phyloP scores from a whole-genome alignment of 2,329 filamentous ascomycete species.

The Claviceps cyperi region DNA sequence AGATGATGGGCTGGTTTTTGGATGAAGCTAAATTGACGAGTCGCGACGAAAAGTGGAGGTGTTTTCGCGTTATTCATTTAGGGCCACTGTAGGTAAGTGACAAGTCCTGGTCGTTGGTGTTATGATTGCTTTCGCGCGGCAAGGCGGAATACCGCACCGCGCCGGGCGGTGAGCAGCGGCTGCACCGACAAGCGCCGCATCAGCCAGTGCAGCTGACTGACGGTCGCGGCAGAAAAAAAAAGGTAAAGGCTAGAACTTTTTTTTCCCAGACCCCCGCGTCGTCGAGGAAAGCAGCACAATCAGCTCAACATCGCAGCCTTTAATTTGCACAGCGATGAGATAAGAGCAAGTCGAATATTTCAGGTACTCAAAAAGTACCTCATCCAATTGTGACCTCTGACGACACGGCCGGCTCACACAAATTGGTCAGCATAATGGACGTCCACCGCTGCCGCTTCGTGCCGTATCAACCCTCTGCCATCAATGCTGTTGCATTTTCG shows the following conservation, averaged over 20 bases:
- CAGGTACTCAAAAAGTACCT: background rate
- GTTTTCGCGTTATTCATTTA: too few relatives aligned
- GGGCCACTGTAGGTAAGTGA: too few relatives aligned
- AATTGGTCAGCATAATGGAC: conserved; percentile 48
- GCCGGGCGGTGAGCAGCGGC: conserved; percentile 1
- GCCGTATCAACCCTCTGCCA: conserved; percentile 76
- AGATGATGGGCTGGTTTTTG: too few relatives aligned
- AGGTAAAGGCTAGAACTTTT: conserved; percentile 17
- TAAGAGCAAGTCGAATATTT: background rate
- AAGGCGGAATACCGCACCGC: background rate
- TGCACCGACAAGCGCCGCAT: background rate
- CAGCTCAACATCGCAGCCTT: conserved; percentile 2
- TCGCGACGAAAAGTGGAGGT: too few relatives aligned
- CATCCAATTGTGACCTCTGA: background rate
- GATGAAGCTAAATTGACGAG: too few relatives aligned
- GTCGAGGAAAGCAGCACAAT: background rate
- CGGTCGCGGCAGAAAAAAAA: conserved; percentile 15
- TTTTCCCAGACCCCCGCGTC: background rate
- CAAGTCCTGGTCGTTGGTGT: too few relatives aligned
- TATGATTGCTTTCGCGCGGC: too few relatives aligned
- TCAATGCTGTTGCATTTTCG: conserved; percentile 91
- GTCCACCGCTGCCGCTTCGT: conserved; percentile 96
- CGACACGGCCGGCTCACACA: background rate
- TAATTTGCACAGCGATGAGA: background rate
- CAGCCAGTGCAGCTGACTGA: conserved; percentile 2